These are phyloP conservation scores for Hypoxylon rickii DNA, from an alignment of 495 filamentous ascomycete species.

Conservation along the genomic window DNA sequence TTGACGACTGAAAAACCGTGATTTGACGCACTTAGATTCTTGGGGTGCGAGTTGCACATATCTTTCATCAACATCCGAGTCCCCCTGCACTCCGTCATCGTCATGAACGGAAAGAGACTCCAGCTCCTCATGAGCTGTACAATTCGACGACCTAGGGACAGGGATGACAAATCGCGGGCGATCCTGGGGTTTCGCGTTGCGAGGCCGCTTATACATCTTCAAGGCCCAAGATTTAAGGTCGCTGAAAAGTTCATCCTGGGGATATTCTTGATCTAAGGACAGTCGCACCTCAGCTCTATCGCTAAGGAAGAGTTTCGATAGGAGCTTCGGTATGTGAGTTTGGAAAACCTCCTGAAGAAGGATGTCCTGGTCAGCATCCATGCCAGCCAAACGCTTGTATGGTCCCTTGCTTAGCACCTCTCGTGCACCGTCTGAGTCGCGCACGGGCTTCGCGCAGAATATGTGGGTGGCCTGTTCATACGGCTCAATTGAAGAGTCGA, in stretches of 20 bases:
- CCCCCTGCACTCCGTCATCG: conserved; percentile 5
- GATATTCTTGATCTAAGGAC: conserved; percentile 10
- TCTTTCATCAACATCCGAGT: conserved; percentile 12
- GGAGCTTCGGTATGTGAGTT: conserved; percentile 9
- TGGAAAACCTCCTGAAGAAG: not conserved
- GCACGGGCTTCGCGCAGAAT: conserved; percentile 20
- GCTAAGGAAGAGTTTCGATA: conserved; percentile 3
- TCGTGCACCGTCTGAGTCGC: not conserved
- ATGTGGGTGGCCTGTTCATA: conserved; percentile 18
- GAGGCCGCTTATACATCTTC: conserved; percentile 15
- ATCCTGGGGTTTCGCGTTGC: not conserved
- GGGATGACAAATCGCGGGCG: not conserved
- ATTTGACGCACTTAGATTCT: conserved; percentile 19
- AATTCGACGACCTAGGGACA: not conserved
- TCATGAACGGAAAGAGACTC: conserved; percentile 18
- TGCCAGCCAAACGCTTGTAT: conserved; percentile 18
- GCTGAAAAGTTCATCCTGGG: conserved; percentile 15
- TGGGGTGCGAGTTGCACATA: conserved; percentile 18
- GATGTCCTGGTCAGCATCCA: conserved; percentile 7
- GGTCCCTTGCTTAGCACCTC: conserved; percentile 20
- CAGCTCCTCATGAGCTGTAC: not conserved
- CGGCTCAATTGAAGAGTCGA: conserved; percentile 7
- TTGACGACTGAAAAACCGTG: not conserved
- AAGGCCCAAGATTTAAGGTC: conserved; percentile 29
- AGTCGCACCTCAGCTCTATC: conserved; percentile 3